Percentiles rank a stretch among this genome's conserved stretches.
Evolutionary conservation across 768 basidiomycete genomes (phyloP).

Genomic region (Kwoniella botswanensis): DNA sequence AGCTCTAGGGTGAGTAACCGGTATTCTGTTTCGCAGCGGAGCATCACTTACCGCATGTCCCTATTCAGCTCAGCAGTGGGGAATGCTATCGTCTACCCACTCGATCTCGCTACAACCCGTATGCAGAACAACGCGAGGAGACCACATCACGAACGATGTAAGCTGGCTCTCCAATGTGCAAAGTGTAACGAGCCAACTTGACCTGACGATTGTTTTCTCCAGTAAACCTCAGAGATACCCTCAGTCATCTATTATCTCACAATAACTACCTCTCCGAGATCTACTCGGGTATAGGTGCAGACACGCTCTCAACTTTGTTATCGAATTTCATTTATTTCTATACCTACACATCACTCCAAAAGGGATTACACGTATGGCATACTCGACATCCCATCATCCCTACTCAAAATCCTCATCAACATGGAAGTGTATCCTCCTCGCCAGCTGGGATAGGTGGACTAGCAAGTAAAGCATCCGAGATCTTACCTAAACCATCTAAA

Average conservation of each 20-base stretch:
- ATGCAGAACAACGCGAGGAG: constrained; percentile 40
- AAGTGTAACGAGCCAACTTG: no score
- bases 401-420: neutral
- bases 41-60: neutral
- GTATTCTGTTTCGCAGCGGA: neutral
- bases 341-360: constrained; percentile 40
- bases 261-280: constrained; percentile 23
- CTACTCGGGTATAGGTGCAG: constrained; percentile 44
- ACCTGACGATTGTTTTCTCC: no score
- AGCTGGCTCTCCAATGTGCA: constrained; percentile 2
- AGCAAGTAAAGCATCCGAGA: constrained; percentile 25
- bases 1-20: constrained; percentile 39
- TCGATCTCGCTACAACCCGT: constrained; percentile 50
- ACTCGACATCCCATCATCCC: constrained; percentile 12
- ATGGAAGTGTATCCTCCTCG: constrained; percentile 8
- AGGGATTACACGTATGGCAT: constrained; percentile 22
- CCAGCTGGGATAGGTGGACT: constrained; percentile 39
- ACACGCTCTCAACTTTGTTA: constrained; percentile 46
- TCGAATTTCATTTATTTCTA: constrained; percentile 51
- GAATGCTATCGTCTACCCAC: constrained; percentile 51
- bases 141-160: constrained; percentile 28
- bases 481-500: constrained; percentile 4
- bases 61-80: constrained; percentile 41
- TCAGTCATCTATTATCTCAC: constrained; percentile 32
- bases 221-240: constrained; percentile 41